Conservation (phyloP, 768 basidiomycete genomes). For the Macrolepiota albuminosa region DNA sequence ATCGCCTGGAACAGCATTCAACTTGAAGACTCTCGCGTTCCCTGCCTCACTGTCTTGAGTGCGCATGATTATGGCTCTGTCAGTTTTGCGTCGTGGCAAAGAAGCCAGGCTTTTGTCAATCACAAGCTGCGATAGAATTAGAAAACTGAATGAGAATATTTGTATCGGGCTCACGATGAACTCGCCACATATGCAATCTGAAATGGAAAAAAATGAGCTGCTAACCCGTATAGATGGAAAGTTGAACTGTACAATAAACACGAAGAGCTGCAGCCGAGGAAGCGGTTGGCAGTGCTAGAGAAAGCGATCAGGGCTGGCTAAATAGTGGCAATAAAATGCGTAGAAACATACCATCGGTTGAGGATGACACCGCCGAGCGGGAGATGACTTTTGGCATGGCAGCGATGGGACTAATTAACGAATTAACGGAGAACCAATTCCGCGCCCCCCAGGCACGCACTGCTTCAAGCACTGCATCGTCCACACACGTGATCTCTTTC, state of each 20-base stretch:
- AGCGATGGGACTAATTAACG: conserved; percentile 3
- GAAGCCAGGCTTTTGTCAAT: conserved; percentile 70
- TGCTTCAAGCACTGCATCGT: conserved; percentile 15
- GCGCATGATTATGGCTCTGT: conserved; percentile 77
- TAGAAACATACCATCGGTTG: conserved; percentile 63
- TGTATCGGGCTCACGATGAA: conserved; percentile 57
- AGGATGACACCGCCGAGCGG: conserved; percentile 83
- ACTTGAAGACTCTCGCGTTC: conserved; percentile 75
- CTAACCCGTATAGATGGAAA: conserved; percentile 9
- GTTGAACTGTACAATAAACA: conserved; percentile 64
- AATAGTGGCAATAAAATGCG: background rate
- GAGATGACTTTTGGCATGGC: conserved; percentile 91
- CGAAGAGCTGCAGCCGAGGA: conserved; percentile 74
- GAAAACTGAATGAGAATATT: background rate
- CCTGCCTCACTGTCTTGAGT: conserved; percentile 55
- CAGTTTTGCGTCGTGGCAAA: conserved; percentile 69
- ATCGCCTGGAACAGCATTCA: conserved; percentile 69
- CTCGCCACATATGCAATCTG: conserved; percentile 87
- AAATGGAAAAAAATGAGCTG: conserved; percentile 8
- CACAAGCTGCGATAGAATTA: conserved; percentile 52
- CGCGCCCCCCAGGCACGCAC: conserved; percentile 13
- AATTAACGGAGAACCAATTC: conserved; percentile 6
- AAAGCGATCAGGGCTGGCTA: background rate
- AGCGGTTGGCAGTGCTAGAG: conserved; percentile 68
- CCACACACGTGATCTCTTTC: conserved; percentile 16